Evolutionary conservation across 2,329 filamentous ascomycete genomes (phyloP).

Genomic region (Fusarium nanum): DNA sequence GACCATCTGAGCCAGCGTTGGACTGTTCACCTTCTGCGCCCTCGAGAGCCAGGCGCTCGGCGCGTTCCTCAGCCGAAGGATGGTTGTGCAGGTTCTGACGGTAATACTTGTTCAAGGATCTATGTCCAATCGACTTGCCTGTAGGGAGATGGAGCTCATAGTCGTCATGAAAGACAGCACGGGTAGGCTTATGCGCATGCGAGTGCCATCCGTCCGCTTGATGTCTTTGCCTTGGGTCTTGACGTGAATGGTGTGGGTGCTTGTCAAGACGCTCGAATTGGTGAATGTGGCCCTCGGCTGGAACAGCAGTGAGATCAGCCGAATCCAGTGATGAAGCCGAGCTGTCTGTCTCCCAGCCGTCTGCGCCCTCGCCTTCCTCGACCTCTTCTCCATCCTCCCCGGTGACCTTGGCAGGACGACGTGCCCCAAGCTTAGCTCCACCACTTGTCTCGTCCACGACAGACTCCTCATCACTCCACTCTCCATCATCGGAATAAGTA

Average conservation of each 20-base stretch:
- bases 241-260: slow-evolving; percentile 79
- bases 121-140: slow-evolving; percentile 89
- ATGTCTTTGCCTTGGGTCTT: slow-evolving; percentile 77
- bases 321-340: slow-evolving; percentile 90
- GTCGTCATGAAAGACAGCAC: slow-evolving; percentile 89
- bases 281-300: slow-evolving; percentile 76
- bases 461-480: slow-evolving; percentile 66
- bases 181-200: slow-evolving; percentile 78
- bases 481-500: slow-evolving; percentile 88
- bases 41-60: slow-evolving; percentile 73
- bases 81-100: slow-evolving; percentile 91
- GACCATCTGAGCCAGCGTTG: slow-evolving; percentile 51
- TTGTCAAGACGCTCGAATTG: slow-evolving; percentile 78
- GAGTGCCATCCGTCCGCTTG: slow-evolving; percentile 84
- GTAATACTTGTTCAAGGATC: slow-evolving; percentile 88
- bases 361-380: slow-evolving; percentile 70
- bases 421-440: slow-evolving; percentile 77
- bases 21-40: slow-evolving; percentile 41
- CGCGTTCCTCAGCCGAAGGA: slow-evolving; percentile 81
- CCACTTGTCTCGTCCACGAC: slow-evolving; percentile 57
- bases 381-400: slow-evolving; percentile 62
- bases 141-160: slow-evolving; percentile 93
- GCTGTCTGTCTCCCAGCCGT: slow-evolving; percentile 96
- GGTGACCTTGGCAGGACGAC: slow-evolving; percentile 64
- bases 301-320: slow-evolving; percentile 82